Base-by-base conservation (phyloP, 2,329 filamentous ascomycete species). In the Paracamarosporium sp. region DNA sequence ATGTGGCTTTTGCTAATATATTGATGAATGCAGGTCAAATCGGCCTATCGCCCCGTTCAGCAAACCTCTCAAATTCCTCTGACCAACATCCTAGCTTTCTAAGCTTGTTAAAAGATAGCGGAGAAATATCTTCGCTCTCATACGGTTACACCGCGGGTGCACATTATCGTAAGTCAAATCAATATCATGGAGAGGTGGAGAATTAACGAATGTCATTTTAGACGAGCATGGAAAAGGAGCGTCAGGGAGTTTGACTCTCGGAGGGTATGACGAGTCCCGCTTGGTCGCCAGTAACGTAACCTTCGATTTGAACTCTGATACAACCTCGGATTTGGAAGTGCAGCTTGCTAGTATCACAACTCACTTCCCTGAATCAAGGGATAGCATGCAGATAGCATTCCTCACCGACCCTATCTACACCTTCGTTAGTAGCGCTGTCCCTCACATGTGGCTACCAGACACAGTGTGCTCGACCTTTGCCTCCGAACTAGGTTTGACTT, bases 61-160 rank as follows among this genome's bases (percentile, higher is more conserved):
- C 81, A n/a, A 84, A 84, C 62, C 81, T 82, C 65, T 77, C 68
- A 71, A 83, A 55, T 78, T 83, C 71, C 76, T 83, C 63, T 78
- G 84, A 66, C 76, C 85, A 54, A 68, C 88, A 67, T 77, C 84
- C 63, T 75, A 88, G 68, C 77, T 89, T 76, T 60, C 76, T 82
- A 69, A 76, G 73, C 1, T 61, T 66, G 50, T 84, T 90, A 41
- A 83, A 87, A 68, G 74, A 82, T 9, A 66, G 72, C 45, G 84
- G 84, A 8, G 78, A 78, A 56, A 90, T 92, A 46, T 87, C 89
- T 1, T 92, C 90, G 70, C 82, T 91, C 59, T 90, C 88, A 38
- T 92, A 90, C 70, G 89, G 88, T 50, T 93, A 88, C 71, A 92
- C 90, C 3, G 90, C 90, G 38, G 90, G 90, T 13, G 88, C 89